phyloP scores from a whole-genome alignment of 306 rosid genomes.

The Quercus berberidifolia region DNA sequence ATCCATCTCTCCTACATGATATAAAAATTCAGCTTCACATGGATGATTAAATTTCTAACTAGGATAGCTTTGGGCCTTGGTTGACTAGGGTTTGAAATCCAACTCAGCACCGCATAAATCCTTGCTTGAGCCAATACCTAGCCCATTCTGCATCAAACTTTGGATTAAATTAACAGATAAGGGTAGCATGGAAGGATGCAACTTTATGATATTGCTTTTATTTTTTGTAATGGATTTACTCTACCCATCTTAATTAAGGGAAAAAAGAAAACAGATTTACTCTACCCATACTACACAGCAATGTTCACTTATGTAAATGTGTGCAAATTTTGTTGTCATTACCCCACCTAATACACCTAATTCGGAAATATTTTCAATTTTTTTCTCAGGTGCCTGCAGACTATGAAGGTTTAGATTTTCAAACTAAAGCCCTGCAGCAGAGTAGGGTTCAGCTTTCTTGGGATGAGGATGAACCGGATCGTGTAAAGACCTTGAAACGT shows the following conservation, averaged over 20 bases:
- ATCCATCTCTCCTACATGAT: neutral
- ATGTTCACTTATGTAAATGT: neutral
- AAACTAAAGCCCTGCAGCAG: slow-evolving; percentile 78
- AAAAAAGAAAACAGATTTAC: too few relatives aligned
- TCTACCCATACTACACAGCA: neutral
- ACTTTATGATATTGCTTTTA: neutral
- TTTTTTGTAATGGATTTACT: neutral
- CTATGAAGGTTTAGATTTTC: slow-evolving; percentile 64
- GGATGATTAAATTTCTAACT: neutral
- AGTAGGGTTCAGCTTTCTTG: slow-evolving; percentile 70
- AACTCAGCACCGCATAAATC: neutral
- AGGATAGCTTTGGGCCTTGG: neutral
- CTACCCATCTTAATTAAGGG: neutral
- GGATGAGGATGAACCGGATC: slow-evolving; percentile 92
- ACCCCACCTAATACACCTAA: neutral
- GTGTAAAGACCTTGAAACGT: slow-evolving; percentile 63
- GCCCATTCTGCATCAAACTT: neutral
- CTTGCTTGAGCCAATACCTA: neutral
- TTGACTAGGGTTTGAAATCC: neutral
- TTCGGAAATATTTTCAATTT: slow-evolving; percentile 4
- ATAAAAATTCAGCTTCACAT: neutral
- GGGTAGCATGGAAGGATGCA: neutral
- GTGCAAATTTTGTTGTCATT: neutral
- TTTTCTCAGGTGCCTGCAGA: slow-evolving; percentile 64
- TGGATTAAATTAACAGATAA: neutral